Base-by-base conservation (phyloP, 768 basidiomycete species). In the Paxillus ammoniavirescens region DNA sequence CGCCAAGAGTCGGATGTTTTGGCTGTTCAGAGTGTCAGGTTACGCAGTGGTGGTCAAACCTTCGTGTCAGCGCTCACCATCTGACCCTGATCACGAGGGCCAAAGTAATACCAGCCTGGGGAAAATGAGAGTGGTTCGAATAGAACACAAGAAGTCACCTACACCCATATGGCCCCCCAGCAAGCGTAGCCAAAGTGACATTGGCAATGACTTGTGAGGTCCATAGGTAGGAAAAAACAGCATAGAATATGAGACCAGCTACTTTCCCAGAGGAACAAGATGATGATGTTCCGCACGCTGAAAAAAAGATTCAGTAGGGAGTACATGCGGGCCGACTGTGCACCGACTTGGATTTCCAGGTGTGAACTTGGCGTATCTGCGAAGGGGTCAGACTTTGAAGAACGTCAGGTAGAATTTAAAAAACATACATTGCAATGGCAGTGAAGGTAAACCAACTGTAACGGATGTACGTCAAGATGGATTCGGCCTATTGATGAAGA, bases 221-320 rank as follows among this genome's bases (percentile, higher is more conserved):
- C 92, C 91, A 93, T 18, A 91, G 75, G 73, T 84, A 93, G n/a
- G 86, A 86, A 67, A 93, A 92, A 0, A 85, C 83, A 55, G 82
- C 81, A 61, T 81, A 93, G 68, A 92, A 83, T 50, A 91, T 78
- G 12, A 93, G 73, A 3, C 92, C 91, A 0, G 88, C 80, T 42
- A 93, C 90, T 65, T 83, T 92, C 13, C 78, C 79, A 10, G 81
- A 82, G 1, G 89, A 91, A 65, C 89, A 92, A 3, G 75, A 74
- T 0, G 76, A 75, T 9, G 71, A 73, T 7, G 74, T 64, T 9
- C 58, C 71, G 63, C 85, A 87, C 15, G 77, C 82, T 85, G 52
- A 35, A n/a, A 46, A 13, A 54, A 41, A 33, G 38, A 44, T 54
- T 28, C 2, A 31, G 26, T 9, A 23, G 38, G 7, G 23, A 17